Percentiles rank a stretch among this genome's conserved stretches.
Evolutionary conservation across 768 basidiomycete genomes (phyloP).

Genomic region (Neoboletus subvelutipes): DNA sequence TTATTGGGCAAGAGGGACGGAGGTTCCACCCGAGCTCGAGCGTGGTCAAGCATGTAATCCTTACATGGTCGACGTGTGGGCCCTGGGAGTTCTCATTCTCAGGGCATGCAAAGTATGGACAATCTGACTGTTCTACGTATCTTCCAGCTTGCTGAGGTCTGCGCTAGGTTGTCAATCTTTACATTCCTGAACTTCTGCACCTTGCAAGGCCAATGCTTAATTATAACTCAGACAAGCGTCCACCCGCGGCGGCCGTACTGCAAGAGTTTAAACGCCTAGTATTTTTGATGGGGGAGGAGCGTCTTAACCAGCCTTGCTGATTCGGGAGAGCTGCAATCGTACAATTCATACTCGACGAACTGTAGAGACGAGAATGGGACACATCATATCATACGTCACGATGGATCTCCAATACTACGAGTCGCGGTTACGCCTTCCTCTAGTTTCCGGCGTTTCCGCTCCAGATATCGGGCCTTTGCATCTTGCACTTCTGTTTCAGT

Average conservation of each 20-base stretch:
- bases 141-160: slow-evolving; percentile 5
- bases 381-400: slow-evolving; percentile 2
- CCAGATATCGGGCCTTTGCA: slow-evolving; percentile 72
- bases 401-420: slow-evolving; percentile 7
- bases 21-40: slow-evolving; percentile 71
- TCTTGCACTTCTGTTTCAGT: slow-evolving; percentile 69
- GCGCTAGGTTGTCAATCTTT: slow-evolving; percentile 52
- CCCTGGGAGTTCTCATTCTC: slow-evolving; percentile 61
- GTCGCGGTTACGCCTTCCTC: slow-evolving; percentile 38
- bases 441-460: slow-evolving; percentile 75
- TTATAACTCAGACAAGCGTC: slow-evolving; percentile 49
- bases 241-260: slow-evolving; percentile 48
- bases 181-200: slow-evolving; percentile 57
- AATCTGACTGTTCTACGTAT: not conserved
- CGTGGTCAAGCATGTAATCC: slow-evolving; percentile 49
- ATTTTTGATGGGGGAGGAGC: slow-evolving; percentile 39
- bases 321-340: not conserved
- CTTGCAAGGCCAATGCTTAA: slow-evolving; percentile 62
- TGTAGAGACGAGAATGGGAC: not conserved
- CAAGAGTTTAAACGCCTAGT: slow-evolving; percentile 52
- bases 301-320: slow-evolving; percentile 23
- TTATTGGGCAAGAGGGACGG: slow-evolving; percentile 52
- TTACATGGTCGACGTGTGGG: slow-evolving; percentile 76
- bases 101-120: slow-evolving; percentile 60
- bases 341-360: not conserved